Conservation (phyloP, 257 asterid genomes). For the Verbena officinalis region DNA sequence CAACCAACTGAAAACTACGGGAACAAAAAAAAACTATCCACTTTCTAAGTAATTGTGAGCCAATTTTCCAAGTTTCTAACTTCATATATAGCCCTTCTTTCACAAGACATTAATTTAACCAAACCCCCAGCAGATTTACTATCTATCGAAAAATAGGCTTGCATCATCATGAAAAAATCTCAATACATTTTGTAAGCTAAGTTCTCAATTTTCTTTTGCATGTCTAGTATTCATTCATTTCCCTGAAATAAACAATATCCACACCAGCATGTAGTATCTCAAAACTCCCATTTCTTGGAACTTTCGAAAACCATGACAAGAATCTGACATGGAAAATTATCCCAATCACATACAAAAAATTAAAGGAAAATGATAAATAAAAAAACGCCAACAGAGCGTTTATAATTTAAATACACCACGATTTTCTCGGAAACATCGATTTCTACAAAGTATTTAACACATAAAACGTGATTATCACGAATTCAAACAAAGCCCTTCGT, state of each 20-base stretch:
- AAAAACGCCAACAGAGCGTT: too few species aligned
- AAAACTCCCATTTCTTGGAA: neutral
- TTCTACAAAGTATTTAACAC: neutral
- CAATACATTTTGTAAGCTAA: neutral
- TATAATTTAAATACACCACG: neutral
- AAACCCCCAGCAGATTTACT: neutral
- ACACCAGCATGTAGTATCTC: conserved; percentile 3
- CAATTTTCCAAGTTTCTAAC: conserved; percentile 9
- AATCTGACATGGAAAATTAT: conserved; percentile 15
- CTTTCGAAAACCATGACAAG: neutral
- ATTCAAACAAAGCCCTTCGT: conserved; percentile 7
- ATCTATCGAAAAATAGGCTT: conserved; percentile 16
- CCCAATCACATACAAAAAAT: neutral
- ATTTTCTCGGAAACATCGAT: neutral
- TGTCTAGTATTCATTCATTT: neutral
- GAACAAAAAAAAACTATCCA: neutral
- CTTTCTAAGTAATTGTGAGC: neutral
- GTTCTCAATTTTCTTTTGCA: neutral
- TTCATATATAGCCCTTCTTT: neutral
- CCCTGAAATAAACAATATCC: neutral
- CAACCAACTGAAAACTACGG: neutral
- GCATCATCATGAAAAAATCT: conserved; percentile 10
- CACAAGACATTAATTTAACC: neutral
- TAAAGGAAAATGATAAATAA: neutral
- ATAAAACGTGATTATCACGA: neutral